Conservation (phyloP, 2,329 filamentous ascomycete species). For the Trichoderma gracile region DNA sequence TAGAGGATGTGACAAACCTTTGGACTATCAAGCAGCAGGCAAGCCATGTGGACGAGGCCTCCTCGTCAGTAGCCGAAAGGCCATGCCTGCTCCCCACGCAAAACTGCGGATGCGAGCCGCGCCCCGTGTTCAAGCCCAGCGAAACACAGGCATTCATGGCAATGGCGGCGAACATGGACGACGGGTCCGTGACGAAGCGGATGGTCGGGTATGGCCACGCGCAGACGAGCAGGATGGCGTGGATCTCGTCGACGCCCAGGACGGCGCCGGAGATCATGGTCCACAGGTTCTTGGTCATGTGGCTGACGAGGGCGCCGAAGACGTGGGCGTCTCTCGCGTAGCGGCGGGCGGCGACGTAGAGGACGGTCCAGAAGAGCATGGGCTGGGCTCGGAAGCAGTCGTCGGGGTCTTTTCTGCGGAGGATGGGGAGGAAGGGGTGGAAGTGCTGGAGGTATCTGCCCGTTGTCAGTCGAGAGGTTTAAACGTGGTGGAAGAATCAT, state of each 20-base stretch:
- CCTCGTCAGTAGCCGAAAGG: constrained; percentile 50
- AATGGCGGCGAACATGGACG: constrained; percentile 48
- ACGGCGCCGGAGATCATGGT: constrained; percentile 45
- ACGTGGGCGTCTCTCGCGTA: constrained; percentile 48
- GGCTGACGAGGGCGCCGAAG: constrained; percentile 49
- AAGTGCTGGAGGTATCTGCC: constrained; percentile 56
- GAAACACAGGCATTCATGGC: constrained; percentile 51
- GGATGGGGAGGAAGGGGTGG: constrained; percentile 54
- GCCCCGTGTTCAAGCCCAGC: constrained; percentile 54
- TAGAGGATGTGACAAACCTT: constrained; percentile 44
- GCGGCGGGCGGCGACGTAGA: constrained; percentile 52
- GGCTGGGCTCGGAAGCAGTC: constrained; percentile 50
- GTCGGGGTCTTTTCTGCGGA: constrained; percentile 53
- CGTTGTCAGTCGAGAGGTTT: too few species aligned
- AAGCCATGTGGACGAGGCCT: constrained; percentile 55
- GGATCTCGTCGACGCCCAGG: constrained; percentile 50
- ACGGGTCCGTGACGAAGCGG: constrained; percentile 54
- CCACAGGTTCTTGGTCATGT: constrained; percentile 50
- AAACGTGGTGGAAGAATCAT: too few species aligned
- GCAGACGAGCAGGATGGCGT: constrained; percentile 53
- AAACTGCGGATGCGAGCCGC: constrained; percentile 52
- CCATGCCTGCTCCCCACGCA: constrained; percentile 47
- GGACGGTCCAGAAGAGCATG: constrained; percentile 57
- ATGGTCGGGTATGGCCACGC: constrained; percentile 55
- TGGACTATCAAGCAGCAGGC: constrained; percentile 55